Base-by-base conservation (phyloP, 1,284 basidiomycete species). In the Clitocybe nebularis region DNA sequence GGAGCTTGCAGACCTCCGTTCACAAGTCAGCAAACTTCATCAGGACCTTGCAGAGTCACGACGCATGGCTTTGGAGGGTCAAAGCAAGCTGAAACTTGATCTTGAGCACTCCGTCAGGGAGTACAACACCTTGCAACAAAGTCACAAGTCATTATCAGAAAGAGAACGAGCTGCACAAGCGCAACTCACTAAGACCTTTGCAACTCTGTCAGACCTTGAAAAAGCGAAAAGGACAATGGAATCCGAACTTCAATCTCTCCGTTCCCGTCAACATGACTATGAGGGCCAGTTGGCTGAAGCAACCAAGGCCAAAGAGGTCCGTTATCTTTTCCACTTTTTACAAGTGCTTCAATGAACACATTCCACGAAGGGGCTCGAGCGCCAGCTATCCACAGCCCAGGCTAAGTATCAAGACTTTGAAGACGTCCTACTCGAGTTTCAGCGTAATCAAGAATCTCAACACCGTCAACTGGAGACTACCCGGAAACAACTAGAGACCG, bases 361-460 rank as follows among this genome's bases (percentile, higher is more conserved):
- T 44, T 43, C 30, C 11, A 30, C 29, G 17, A 55, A 93, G 84
- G 72, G 66, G 25, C 68, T 92, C 35, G 90, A 95, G 52, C 81
- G 84, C 40, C 85, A 92, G 57, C 66, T 96, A 17, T 62, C 74
- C 0, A 68, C 78, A 10, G 80, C 89, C 4, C 83, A 89, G 54
- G 71, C 77, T 24, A 89, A 89, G 56, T 86, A 86, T 49, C 81
- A 87, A 45, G 84, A 88, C 47, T 86, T 93, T 43, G 93, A 97
- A 61, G 93, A 97, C 55, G 79, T 85, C 0, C 77, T 91, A 4
- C 72, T 95, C 3, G 81, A 89, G 50, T 75, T 90, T 35, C 88
- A 95, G 61, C 76, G 89, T 25, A 91, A 93, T 48, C 81, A 89
- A 57, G 79, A 79, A 4, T 73, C 81, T 7, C 81, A 85, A 50